Evolutionary conservation across 306 rosid species (phyloP), one percentile per base, ranked within the genome.

Genomic region (Fagus crenata): DNA sequence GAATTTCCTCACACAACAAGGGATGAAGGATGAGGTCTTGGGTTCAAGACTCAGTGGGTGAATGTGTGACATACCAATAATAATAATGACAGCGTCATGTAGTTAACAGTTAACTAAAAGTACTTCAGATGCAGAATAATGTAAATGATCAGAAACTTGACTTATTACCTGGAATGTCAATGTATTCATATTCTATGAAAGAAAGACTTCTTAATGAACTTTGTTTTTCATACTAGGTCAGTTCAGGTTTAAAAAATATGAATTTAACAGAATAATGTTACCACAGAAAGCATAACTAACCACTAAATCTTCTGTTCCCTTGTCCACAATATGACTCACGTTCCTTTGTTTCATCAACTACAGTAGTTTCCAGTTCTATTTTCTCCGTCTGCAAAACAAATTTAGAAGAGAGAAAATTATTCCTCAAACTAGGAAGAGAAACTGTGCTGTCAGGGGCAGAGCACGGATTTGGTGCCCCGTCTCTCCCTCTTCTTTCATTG

Each of bases 331-430:
- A 95, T 75, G 97, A 91, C 76, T 95, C 97, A 2, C 97, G 97
- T 75, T 92, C 99, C 89, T 95, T 95, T 65, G 99, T 95, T 91
- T 95, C 99, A 81, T 95, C 99, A 70, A 95, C 96, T 37, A 95
- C 99, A 74, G 97, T 92, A 77, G 99, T 78, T 92, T 95, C 99
- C 89, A 95, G 80, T 91, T 95, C 98, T 82, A 95, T 92, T 87
- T 95, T 95, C 89, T 95, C 97, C 0, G 97, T 85, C 99, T 95
- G 88, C 86, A 76, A 63, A 79, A 70, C 54, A 67, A 74, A 41
- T 71, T 75, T 70, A 53, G 5, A 49, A 72, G 36, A 77, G 71
- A 79, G 4, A 39, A 22, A 42, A 80, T 59, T 51, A 86, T 80
- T 51, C 71, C 36, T 78, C 43, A 14, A 73, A 69, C 69, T 37